Conservation (phyloP, 108 stramenopile species). For the Pseudonitzschia multiseries region DNA sequence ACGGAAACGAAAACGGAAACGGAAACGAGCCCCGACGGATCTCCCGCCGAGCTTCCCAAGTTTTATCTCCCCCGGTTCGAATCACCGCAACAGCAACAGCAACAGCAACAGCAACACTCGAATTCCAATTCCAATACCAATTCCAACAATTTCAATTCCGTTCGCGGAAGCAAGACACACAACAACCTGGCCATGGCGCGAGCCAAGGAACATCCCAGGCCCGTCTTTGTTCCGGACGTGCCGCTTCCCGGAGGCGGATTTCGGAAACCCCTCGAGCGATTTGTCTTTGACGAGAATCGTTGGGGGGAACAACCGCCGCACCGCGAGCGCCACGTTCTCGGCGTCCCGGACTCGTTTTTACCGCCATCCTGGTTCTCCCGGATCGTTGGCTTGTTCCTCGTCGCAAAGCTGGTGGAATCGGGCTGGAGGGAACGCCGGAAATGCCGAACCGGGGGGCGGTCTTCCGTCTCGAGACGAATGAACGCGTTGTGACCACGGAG, state of each 20-base stretch:
- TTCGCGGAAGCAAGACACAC: neutral
- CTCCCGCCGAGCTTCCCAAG: constrained; percentile 13
- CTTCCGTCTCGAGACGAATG: neutral
- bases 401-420: constrained; percentile 22
- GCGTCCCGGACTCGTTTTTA: neutral
- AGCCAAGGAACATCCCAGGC: constrained; percentile 1
- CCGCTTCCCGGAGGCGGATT: constrained; percentile 7
- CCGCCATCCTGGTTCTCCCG: constrained; percentile 18
- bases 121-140: constrained; percentile 3
- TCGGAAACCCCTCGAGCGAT: constrained; percentile 11
- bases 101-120: no score
- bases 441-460: constrained; percentile 3
- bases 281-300: constrained; percentile 12
- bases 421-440: constrained; percentile 33
- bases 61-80: neutral
- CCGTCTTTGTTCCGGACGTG: constrained; percentile 25
- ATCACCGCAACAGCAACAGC: neutral
- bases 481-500: neutral
- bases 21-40: neutral
- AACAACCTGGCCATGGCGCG: constrained; percentile 37
- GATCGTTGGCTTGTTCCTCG: neutral
- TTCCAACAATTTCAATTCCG: neutral
- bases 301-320: neutral
- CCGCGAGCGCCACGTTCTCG: neutral
- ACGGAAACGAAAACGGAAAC: neutral